These are phyloP conservation scores for Xerocomellus dryophilus DNA, from an alignment of 768 basidiomycete species.

Conservation along the genomic window DNA sequence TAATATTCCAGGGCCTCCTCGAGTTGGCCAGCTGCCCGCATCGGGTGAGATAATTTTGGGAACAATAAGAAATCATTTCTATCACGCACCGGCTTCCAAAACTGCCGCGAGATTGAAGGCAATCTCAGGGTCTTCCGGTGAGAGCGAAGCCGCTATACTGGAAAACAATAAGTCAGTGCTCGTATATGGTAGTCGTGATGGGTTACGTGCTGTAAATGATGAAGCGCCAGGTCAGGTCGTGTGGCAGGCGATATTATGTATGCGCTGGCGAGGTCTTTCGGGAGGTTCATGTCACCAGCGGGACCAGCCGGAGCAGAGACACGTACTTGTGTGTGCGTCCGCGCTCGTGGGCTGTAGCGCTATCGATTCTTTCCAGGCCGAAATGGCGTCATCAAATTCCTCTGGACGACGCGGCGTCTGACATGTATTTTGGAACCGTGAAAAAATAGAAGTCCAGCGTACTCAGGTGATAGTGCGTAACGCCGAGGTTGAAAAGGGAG, in stretches of 20 bases:
- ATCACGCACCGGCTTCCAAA: constrained; percentile 76
- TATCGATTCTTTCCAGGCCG: constrained; percentile 84
- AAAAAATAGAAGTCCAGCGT: constrained; percentile 31
- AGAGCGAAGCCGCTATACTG: constrained; percentile 79
- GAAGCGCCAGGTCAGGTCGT: constrained; percentile 81
- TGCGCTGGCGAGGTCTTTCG: constrained; percentile 79
- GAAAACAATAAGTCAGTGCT: constrained; percentile 32
- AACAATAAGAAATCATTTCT: constrained; percentile 33
- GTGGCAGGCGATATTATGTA: constrained; percentile 80
- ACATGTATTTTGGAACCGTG: constrained; percentile 13
- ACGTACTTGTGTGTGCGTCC: constrained; percentile 83
- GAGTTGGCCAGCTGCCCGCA: constrained; percentile 61
- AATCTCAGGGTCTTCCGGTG: constrained; percentile 88
- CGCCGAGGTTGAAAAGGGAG: constrained; percentile 84
- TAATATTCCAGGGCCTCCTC: constrained; percentile 82
- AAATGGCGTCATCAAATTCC: constrained; percentile 84
- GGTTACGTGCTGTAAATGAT: constrained; percentile 69
- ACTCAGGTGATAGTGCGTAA: constrained; percentile 89
- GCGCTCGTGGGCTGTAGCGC: constrained; percentile 76
- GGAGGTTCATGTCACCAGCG: constrained; percentile 22
- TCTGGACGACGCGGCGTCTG: constrained; percentile 43
- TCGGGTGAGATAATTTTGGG: constrained; percentile 31
- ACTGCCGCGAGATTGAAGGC: constrained; percentile 90
- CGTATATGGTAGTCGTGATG: constrained; percentile 29
- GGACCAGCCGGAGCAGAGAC: constrained; percentile 17